Base-by-base conservation (phyloP, 2,329 filamentous ascomycete genomes). In the Fusarium sp. region DNA sequence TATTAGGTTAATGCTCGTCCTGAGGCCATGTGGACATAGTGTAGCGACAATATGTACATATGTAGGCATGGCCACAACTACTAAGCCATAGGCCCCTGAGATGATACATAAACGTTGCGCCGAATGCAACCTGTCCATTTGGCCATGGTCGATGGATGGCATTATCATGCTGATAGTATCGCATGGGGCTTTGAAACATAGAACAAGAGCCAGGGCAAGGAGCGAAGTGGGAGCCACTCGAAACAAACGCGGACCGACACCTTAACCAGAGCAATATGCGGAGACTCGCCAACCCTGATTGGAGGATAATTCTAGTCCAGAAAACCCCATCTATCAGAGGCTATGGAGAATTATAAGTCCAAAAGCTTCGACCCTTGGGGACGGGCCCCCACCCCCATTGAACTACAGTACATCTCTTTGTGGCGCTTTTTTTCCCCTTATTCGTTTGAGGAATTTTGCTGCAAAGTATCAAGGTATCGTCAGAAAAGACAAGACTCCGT, bases 151-250 rank as follows among this genome's bases (percentile, higher is more conserved):
- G 64, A 48, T 59, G 49, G 66, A 56, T 51, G 44, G 66, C 38
- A 63, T 69, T 67, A 57, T 64, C 66, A 47, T 63, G 41, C 52
- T 70, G 64, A 51, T 48, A 55, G 57, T 59, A 64, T 70, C 57
- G 75, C 69, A 75, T 78, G 75, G 75, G 75, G 72, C 70, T 63
- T 75, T 77, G 75, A 77, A 77, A 77, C 75, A 78, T 76, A 70
- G 67, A 63, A 55, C 70, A 74, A 56, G 65, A 56, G 45, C 36
- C 36, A 58, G 66, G 62, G 60, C 39, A 68, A 65, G 66, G 66
- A 65, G 48, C 45, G 49, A 59, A 65, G 51, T 28, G 35, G 24
- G 51, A 55, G 35, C 35, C 35, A 39, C 35, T 55, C 72, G 72
- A 75, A 75, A 75, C 72, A 75, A 70, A 73, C 66, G 65, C 65